Evolutionary conservation across 257 asterid genomes (phyloP), one percentile per base, ranked within the genome.

Genomic region (Capsicum rhomboideum): DNA sequence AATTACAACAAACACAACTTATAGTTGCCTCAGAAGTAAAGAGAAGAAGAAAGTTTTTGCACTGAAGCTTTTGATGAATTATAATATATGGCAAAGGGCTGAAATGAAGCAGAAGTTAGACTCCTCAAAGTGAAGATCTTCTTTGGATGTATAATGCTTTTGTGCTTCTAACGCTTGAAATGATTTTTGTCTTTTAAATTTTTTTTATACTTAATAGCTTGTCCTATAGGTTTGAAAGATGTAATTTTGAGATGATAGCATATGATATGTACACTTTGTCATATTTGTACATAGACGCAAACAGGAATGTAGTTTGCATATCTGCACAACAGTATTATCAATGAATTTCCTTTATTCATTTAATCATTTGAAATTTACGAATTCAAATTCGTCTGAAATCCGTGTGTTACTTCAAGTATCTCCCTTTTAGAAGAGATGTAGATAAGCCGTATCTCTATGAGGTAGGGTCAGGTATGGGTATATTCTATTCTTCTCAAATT

Each of bases 231-330:
- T 1, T 75, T 26, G 23, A 2, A 75, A 75, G 81, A 49, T 75
- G 61, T 75, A 75, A 26, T 16, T 49, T 75, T 26, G 61, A 14
- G 26, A 49, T 46, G 58, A 46, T 74, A 74, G 80, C 23, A n/a
- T 68, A 74, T 46, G 80, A 74, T 74, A 68, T 68, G 52, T 74
- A 49, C 37, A 74, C 80, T 46, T 74, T 1, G 46, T n/a, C 40
- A 46, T 49, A 7, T 75, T 75, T 75, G 81, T 75, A 75, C 81
- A 75, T 46, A 75, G 59, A 75, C 81, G 61, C 61, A 75, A 40
- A 75, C 61, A 14, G 44, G 78, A 40, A 49, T 75, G 61, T 75
- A 49, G 21, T 75, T 61, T 46, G 61, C 40, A 75, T 75, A 49
- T 75, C 42, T 46, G 61, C 81, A 26, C 37, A 49, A 49, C 71